A percentile compares a stretch with the other conserved stretches of the same genome.
These are phyloP conservation scores for Dicorynia guianensis DNA, from an alignment of 306 rosid species.

Conservation along the genomic window DNA sequence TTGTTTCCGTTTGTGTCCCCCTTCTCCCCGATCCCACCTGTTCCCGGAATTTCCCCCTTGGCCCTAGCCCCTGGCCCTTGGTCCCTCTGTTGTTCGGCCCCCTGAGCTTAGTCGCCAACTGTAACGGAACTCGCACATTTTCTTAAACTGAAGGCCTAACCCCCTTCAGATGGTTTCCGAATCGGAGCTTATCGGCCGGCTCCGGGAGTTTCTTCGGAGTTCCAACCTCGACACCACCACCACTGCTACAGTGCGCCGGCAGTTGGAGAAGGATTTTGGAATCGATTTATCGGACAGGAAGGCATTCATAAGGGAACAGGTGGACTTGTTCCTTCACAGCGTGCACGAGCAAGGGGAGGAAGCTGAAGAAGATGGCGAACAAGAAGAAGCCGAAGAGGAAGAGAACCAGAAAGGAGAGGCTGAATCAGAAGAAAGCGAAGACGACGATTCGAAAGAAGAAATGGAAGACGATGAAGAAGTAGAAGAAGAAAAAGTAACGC, in stretches of 20 bases:
- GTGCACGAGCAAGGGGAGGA: slow-evolving; percentile 41
- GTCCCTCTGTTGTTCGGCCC: not conserved
- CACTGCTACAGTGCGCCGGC: slow-evolving; percentile 73
- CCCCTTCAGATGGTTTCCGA: slow-evolving; percentile 63
- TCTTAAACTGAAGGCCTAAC: slow-evolving; percentile 13
- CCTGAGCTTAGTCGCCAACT: not conserved
- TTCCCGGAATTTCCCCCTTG: not conserved
- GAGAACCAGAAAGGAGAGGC: not conserved
- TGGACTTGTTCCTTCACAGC: slow-evolving; percentile 70
- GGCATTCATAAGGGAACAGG: slow-evolving; percentile 74
- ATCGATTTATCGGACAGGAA: slow-evolving; percentile 74
- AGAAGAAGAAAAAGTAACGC: slow-evolving; percentile 43
- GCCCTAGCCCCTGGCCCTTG: too few species aligned
- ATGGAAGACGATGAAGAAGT: slow-evolving; percentile 40
- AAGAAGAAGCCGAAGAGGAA: not conserved
- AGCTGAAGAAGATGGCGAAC: slow-evolving; percentile 35
- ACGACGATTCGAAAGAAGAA: slow-evolving; percentile 42
- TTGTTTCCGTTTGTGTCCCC: slow-evolving; percentile 43
- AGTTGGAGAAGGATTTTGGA: slow-evolving; percentile 70
- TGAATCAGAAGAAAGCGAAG: slow-evolving; percentile 48
- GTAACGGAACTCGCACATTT: slow-evolving; percentile 23
- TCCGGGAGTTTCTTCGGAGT: slow-evolving; percentile 72
- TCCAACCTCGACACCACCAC: slow-evolving; percentile 79
- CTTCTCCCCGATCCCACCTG: not conserved
- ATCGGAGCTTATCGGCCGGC: slow-evolving; percentile 81